phyloP scores from a whole-genome alignment of 2,329 filamentous ascomycete genomes.

The Phaeomoniella chlamydospora region DNA sequence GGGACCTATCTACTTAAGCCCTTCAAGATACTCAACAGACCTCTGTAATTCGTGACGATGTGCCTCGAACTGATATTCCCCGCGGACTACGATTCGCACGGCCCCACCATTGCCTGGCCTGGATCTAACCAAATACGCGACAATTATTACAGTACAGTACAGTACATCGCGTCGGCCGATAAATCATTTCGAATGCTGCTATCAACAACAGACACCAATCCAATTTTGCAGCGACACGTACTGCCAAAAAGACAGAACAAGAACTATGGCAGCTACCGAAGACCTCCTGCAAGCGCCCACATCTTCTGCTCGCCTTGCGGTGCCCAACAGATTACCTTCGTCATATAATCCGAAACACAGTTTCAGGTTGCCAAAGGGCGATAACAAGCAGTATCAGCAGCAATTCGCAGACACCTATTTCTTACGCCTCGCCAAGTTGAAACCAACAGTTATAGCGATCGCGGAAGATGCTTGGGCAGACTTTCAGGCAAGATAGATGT shows the following conservation, averaged over 20 bases:
- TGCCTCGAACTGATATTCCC: too few relatives aligned
- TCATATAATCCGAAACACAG: constrained; percentile 61
- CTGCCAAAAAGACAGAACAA: too few relatives aligned
- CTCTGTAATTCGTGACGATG: too few relatives aligned
- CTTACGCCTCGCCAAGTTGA: constrained; percentile 72
- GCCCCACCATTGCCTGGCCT: too few relatives aligned
- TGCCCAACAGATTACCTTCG: constrained; percentile 19
- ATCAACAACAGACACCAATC: background rate
- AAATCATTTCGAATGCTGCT: background rate
- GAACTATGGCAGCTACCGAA: background rate
- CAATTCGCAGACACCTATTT: constrained; percentile 99
- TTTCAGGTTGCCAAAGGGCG: constrained; percentile 54
- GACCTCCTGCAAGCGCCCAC: background rate
- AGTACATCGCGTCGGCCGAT: background rate
- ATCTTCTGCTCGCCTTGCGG: background rate
- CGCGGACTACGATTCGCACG: too few relatives aligned
- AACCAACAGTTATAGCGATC: constrained; percentile 62
- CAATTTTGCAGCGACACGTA: too few relatives aligned
- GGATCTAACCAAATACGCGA: background rate
- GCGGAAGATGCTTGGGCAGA: constrained; percentile 65
- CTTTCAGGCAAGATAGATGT: constrained; percentile 36
- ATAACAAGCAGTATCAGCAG: constrained; percentile 64
- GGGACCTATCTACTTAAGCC: too few relatives aligned
- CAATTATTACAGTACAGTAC: background rate
- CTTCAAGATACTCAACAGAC: too few relatives aligned